These are phyloP conservation scores for Mucuna pruriens DNA, from an alignment of 306 rosid genomes.

Conservation along the genomic window DNA sequence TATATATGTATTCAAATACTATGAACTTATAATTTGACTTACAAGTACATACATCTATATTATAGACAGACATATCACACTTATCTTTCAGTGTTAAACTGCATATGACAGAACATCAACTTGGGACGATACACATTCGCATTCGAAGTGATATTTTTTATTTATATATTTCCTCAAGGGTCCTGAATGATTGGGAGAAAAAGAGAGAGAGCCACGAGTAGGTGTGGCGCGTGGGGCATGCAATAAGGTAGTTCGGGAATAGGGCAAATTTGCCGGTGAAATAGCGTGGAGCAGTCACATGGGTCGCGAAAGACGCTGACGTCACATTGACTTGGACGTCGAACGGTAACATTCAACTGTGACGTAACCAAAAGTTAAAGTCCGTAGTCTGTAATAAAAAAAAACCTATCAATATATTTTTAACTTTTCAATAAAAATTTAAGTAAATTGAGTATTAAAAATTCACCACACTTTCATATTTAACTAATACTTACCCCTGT, in stretches of 20 bases:
- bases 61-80: not conserved
- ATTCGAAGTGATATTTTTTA: not conserved
- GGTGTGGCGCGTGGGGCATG: conserved; percentile 20
- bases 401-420: not conserved
- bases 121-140: not conserved
- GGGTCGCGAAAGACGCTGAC: conserved; percentile 50
- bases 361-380: conserved; percentile 65
- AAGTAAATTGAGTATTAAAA: too few relatives aligned
- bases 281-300: conserved; percentile 59
- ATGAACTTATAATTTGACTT: not conserved
- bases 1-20: not conserved
- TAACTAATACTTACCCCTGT: too few relatives aligned
- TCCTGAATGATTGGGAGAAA: not conserved
- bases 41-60: not conserved
- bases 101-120: not conserved
- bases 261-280: conserved; percentile 50
- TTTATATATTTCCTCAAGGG: not conserved
- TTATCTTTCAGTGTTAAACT: not conserved
- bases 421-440: too few relatives aligned
- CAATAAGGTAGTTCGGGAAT: conserved; percentile 35
- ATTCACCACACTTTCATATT: too few relatives aligned
- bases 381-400: conserved; percentile 20
- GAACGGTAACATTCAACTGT: conserved; percentile 56
- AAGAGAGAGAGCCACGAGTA: not conserved
- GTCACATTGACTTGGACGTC: conserved; percentile 59